These are phyloP conservation scores for Tephrocybe sp. DNA, from an alignment of 768 basidiomycete species.

Conservation along the genomic window DNA sequence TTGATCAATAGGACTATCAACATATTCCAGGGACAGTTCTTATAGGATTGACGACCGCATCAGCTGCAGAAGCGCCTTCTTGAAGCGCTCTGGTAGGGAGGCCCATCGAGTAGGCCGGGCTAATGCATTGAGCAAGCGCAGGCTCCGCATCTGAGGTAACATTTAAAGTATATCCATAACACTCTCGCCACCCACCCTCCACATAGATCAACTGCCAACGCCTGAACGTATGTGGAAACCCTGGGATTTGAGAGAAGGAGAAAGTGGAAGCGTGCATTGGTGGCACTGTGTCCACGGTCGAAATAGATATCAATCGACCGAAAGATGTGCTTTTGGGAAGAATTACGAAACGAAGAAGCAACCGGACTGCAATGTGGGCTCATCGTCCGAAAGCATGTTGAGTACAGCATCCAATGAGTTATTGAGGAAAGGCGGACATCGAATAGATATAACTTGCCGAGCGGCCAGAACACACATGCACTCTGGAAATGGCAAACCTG, in stretches of 20 bases:
- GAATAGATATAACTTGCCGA: too few species aligned
- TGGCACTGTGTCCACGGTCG: neutral
- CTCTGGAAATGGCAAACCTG: too few species aligned
- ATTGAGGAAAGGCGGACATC: neutral
- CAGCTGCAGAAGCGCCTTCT: neutral
- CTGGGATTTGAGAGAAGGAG: neutral
- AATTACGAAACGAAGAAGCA: neutral
- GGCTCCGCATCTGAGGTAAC: neutral
- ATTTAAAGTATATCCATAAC: neutral
- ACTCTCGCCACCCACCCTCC: neutral
- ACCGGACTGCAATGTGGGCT: neutral
- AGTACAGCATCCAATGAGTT: neutral
- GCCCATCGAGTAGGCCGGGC: neutral
- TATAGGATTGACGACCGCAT: neutral
- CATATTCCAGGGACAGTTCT: slow-evolving; percentile 3
- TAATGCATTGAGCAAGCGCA: neutral
- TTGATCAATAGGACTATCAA: neutral
- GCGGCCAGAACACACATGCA: too few species aligned
- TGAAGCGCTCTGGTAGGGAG: neutral
- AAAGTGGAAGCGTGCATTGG: neutral
- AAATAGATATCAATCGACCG: neutral
- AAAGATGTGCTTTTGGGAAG: neutral
- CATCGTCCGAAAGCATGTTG: neutral
- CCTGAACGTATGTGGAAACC: neutral
- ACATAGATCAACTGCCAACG: neutral